phyloP scores from a whole-genome alignment of 2,329 filamentous ascomycete species.

The Diaporthe ilicicola region DNA sequence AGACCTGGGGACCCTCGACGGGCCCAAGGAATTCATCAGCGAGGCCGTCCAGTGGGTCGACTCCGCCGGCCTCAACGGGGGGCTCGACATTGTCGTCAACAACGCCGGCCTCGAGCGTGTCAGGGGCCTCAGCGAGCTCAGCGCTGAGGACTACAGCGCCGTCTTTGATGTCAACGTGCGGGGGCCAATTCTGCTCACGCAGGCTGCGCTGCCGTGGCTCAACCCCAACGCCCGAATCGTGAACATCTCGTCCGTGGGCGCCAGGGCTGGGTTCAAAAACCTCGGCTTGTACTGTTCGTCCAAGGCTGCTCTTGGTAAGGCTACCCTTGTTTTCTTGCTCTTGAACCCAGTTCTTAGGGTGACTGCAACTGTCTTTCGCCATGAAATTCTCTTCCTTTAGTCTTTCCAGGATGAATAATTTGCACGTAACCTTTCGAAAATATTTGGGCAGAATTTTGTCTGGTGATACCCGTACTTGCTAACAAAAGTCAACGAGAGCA shows the following conservation, averaged over 20 bases:
- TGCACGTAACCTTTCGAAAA: too few species aligned
- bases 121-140: slow-evolving; percentile 50
- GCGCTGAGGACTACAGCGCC: slow-evolving; percentile 57
- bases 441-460: too few species aligned
- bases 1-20: slow-evolving; percentile 39
- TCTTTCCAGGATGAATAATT: too few species aligned
- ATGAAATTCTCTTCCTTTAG: too few species aligned
- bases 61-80: slow-evolving; percentile 14
- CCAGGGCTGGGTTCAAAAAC: slow-evolving; percentile 53
- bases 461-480: neutral
- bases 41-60: slow-evolving; percentile 34
- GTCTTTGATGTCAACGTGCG: slow-evolving; percentile 68
- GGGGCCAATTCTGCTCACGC: slow-evolving; percentile 60
- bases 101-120: slow-evolving; percentile 47
- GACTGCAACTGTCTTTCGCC: neutral
- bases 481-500: slow-evolving; percentile 40
- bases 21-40: slow-evolving; percentile 35
- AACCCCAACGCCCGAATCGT: slow-evolving; percentile 58
- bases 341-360: too few species aligned
- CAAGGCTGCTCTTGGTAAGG: slow-evolving; percentile 56
- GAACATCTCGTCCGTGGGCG: slow-evolving; percentile 66
- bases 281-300: slow-evolving; percentile 62
- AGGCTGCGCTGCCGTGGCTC: slow-evolving; percentile 61
- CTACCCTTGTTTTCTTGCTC: neutral
- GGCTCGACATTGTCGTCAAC: slow-evolving; percentile 47